Percentiles rank a stretch among this genome's conserved stretches.
Evolutionary conservation across 345 rosid species (phyloP).

Genomic region (Lagerstroemia speciosa): DNA sequence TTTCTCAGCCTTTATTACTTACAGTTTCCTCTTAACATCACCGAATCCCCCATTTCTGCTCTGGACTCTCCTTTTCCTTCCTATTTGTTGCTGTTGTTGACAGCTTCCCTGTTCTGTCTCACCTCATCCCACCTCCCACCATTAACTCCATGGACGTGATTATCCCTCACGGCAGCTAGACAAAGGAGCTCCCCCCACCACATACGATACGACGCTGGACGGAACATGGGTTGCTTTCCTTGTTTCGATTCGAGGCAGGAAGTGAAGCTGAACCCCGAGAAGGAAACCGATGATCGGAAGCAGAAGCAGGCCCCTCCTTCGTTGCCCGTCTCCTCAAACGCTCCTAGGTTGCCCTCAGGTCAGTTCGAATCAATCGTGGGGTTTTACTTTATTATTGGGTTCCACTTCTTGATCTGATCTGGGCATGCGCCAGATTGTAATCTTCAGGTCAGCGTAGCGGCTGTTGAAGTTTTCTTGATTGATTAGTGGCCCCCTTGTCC

Average conservation of each 20-base stretch:
- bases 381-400: conserved; percentile 1
- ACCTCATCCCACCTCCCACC: neutral
- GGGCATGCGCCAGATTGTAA: conserved; percentile 10
- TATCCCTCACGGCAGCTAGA: neutral
- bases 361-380: conserved; percentile 8
- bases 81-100: neutral
- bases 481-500: neutral
- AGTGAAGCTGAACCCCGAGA: conserved; percentile 58
- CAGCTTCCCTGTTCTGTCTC: neutral
- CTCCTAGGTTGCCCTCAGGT: conserved; percentile 77
- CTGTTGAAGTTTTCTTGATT: neutral
- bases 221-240: conserved; percentile 83
- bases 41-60: neutral
- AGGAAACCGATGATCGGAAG: conserved; percentile 44
- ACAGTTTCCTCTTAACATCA: neutral
- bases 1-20: neutral
- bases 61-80: neutral
- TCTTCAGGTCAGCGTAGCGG: neutral
- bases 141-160: neutral
- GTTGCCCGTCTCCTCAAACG: conserved; percentile 38
- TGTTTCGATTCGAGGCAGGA: conserved; percentile 87
- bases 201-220: neutral
- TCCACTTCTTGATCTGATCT: conserved; percentile 38
- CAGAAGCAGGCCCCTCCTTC: conserved; percentile 12
- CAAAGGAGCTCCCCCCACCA: neutral